Evolutionary conservation across 768 basidiomycete species (phyloP).

Genomic region (Russula abietina): DNA sequence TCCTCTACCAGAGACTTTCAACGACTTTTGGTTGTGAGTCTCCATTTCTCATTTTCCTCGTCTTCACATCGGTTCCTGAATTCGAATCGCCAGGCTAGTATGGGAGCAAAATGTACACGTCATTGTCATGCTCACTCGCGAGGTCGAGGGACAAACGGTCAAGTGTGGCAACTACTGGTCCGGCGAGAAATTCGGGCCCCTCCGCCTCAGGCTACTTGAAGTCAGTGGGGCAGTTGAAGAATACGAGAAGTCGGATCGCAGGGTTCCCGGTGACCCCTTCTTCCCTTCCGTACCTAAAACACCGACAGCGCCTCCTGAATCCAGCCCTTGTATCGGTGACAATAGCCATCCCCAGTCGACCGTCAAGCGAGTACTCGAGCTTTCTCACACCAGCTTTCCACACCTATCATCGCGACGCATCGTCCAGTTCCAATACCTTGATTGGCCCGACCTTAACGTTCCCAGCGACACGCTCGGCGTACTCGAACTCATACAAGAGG

Average conservation of each 20-base stretch:
- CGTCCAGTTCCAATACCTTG: conserved; percentile 85
- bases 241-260: conserved; percentile 26
- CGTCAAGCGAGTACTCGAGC: conserved; percentile 60
- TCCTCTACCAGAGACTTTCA: conserved; percentile 80
- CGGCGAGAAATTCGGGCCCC: conserved; percentile 59
- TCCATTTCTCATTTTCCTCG: neutral
- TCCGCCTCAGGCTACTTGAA: conserved; percentile 52
- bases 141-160: conserved; percentile 78
- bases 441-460: conserved; percentile 97
- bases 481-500: conserved; percentile 64
- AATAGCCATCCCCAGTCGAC: conserved; percentile 30
- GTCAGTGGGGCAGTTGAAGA: conserved; percentile 43
- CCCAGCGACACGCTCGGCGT: conserved; percentile 77
- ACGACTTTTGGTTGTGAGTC: conserved; percentile 91
- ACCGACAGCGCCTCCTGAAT: neutral
- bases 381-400: conserved; percentile 59
- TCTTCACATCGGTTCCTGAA: neutral
- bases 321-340: neutral
- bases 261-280: conserved; percentile 27
- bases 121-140: conserved; percentile 94
- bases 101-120: conserved; percentile 95
- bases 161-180: conserved; percentile 94
- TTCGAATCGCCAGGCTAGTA: conserved; percentile 48
- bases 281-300: conserved; percentile 30
- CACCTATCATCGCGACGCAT: conserved; percentile 56